These are phyloP conservation scores for Solanum neorickii DNA, from an alignment of 257 asterid genomes.

Conservation along the genomic window DNA sequence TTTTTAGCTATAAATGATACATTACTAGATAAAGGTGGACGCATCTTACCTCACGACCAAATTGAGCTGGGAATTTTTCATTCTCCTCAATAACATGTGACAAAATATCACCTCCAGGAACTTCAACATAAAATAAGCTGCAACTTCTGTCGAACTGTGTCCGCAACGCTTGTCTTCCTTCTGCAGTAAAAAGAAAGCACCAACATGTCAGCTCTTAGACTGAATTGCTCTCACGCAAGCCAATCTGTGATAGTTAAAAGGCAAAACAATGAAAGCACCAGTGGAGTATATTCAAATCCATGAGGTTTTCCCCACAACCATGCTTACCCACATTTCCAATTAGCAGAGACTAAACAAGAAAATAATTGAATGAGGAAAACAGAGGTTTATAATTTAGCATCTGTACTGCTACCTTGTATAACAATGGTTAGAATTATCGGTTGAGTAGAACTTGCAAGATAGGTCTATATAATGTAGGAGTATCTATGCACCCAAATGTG, in stretches of 20 bases:
- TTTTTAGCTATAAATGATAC: not conserved
- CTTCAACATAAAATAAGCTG: conserved; percentile 84
- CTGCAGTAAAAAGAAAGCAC: conserved; percentile 31
- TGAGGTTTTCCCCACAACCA: not conserved
- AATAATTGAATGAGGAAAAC: not conserved
- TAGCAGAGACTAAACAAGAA: not conserved
- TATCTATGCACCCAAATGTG: not conserved
- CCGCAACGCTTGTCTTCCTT: conserved; percentile 44
- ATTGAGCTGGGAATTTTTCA: conserved; percentile 78
- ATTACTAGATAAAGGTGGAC: not conserved
- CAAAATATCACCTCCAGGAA: conserved; percentile 70
- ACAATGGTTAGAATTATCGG: not conserved
- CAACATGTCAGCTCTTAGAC: not conserved
- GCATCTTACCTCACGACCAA: conserved; percentile 84
- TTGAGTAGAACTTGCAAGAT: not conserved
- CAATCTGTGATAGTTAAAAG: not conserved
- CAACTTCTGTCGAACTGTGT: conserved; percentile 40
- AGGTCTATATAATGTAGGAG: not conserved
- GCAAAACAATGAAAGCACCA: not conserved
- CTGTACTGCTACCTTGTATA: not conserved
- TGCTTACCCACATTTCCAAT: not conserved
- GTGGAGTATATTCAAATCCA: not conserved
- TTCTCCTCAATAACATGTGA: conserved; percentile 65
- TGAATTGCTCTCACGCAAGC: not conserved
- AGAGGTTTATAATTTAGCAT: not conserved